These are phyloP conservation scores for Phanerochaete sordida DNA, from an alignment of 768 basidiomycete genomes.

Conservation along the genomic window DNA sequence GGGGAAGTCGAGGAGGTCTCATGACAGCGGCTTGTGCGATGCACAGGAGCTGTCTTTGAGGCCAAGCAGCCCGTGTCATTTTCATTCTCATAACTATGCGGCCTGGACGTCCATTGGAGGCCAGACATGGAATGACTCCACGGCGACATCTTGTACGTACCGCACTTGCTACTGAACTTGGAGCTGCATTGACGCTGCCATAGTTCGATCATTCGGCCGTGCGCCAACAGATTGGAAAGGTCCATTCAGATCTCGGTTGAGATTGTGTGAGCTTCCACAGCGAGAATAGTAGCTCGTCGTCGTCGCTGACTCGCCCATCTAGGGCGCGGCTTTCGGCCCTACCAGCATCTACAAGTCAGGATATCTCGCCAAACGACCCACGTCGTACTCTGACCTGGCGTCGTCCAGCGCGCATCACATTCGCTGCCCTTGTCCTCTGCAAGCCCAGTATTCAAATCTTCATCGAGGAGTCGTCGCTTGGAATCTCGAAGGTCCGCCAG, in stretches of 20 bases:
- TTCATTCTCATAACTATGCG: too few relatives aligned
- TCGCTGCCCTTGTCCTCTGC: constrained; percentile 22
- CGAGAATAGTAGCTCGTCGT: neutral
- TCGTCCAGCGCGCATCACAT: constrained; percentile 13
- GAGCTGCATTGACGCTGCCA: neutral
- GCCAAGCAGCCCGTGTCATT: too few relatives aligned
- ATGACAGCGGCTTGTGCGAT: too few relatives aligned
- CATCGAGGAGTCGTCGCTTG: constrained; percentile 50
- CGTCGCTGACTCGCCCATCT: neutral
- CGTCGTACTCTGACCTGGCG: constrained; percentile 3
- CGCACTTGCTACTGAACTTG: neutral
- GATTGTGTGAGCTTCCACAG: constrained; percentile 42
- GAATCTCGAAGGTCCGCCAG: constrained; percentile 52
- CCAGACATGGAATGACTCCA: constrained; percentile 40
- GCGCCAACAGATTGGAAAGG: constrained; percentile 47
- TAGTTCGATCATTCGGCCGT: constrained; percentile 51
- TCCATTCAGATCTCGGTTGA: constrained; percentile 56
- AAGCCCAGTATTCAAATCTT: constrained; percentile 33
- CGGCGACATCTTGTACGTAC: neutral
- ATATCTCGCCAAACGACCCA: constrained; percentile 42
- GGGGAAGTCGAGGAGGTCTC: too few relatives aligned
- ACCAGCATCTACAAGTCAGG: constrained; percentile 54
- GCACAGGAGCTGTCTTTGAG: too few relatives aligned
- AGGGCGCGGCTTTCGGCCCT: constrained; percentile 58
- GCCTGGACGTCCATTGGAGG: constrained; percentile 47